Conservation (phyloP, 345 rosid species). For the Aegle marmelos region DNA sequence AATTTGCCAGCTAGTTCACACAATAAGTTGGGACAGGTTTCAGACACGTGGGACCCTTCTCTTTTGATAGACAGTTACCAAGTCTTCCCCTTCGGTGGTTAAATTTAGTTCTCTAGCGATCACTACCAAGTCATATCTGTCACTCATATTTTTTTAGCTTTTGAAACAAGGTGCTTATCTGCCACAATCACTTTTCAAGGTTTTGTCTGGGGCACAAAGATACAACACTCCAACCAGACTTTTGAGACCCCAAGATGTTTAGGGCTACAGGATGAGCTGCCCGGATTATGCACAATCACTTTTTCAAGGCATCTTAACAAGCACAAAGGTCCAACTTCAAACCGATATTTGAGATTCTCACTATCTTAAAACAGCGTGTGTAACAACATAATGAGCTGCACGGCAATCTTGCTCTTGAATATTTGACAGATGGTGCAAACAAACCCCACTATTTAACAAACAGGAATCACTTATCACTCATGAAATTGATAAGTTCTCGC, state of each 20-base stretch:
- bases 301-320: not conserved
- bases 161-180: not conserved
- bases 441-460: constrained; percentile 15
- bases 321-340: constrained; percentile 7
- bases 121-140: not conserved
- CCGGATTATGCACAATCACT: not conserved
- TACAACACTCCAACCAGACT: not conserved
- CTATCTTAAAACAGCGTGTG: not conserved
- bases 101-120: not conserved
- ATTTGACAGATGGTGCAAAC: constrained; percentile 12
- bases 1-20: not conserved
- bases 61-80: not conserved
- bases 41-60: not conserved
- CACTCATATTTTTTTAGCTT: not conserved
- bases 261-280: not conserved
- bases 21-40: not conserved
- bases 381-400: not conserved
- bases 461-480: not conserved
- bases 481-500: not conserved
- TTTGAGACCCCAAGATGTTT: constrained; percentile 3
- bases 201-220: not conserved
- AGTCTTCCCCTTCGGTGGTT: not conserved
- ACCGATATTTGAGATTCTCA: constrained; percentile 7
- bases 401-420: constrained; percentile 1
- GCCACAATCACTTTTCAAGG: not conserved